Percentiles rank a stretch among this genome's conserved stretches.
Conservation (phyloP, 192 early-diverging fungal species). For the Pecoramyces ruminantium region DNA sequence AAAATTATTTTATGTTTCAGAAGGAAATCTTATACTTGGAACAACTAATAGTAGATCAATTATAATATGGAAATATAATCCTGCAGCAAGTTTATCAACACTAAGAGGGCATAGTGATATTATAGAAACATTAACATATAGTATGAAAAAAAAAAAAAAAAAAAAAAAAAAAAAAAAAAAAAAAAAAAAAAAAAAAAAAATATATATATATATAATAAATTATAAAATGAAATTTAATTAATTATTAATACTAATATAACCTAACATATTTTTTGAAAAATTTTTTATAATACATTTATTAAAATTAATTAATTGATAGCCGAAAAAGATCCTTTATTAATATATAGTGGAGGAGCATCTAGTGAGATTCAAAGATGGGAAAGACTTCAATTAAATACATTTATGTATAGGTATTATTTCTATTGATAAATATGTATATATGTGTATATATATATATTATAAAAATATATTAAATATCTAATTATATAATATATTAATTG, state of each 20-base stretch:
- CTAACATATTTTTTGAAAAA: too few species aligned
- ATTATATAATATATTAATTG: too few species aligned
- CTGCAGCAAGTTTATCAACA: constrained; percentile 24
- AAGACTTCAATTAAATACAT: constrained; percentile 35
- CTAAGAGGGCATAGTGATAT: constrained; percentile 29
- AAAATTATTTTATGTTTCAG: constrained; percentile 25
- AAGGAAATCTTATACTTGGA: constrained; percentile 27
- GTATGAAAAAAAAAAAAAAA: constrained; percentile 2
- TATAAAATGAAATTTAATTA: too few species aligned
- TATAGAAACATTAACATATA: constrained; percentile 34
- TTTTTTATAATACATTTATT: too few species aligned
- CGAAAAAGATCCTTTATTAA: constrained; percentile 33
- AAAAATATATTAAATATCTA: neutral
- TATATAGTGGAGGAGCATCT: constrained; percentile 37
- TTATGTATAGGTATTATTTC: constrained; percentile 34
- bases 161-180: too few species aligned
- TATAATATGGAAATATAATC: constrained; percentile 35
- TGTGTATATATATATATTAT: neutral
- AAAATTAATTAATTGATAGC: constrained; percentile 14
- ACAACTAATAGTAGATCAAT: constrained; percentile 20
- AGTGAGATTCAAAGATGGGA: constrained; percentile 39
- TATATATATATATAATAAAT: constrained; percentile 1
- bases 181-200: neutral
- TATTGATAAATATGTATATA: neutral
- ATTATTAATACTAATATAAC: too few species aligned